Evolutionary conservation across 306 rosid species (phyloP), one percentile per base, ranked within the genome.

Genomic region (Fragaria nilgerrensis): DNA sequence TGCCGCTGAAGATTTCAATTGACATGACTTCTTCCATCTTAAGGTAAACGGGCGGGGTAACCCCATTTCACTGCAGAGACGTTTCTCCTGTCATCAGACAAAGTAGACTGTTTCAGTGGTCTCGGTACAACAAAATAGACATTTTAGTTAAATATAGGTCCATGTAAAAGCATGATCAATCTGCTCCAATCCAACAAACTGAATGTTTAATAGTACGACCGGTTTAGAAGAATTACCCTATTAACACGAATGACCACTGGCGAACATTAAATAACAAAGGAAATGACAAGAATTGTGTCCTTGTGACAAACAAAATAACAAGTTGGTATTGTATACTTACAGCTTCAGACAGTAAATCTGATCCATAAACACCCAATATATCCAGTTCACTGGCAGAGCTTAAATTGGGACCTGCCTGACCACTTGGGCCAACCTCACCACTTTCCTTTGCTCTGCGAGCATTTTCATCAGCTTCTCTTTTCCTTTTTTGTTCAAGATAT

Each of bases 311-410:
- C 44, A 37, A 74, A 78, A 14, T 44, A 66, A 17, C 55, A 59
- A 69, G 63, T 55, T 19, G 63, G 71, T 71, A 76, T 66, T 22
- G 37, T n/a, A 66, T 9, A 83, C 96, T 92, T 85, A 95, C 98
- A 74, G 93, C 81, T 82, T 89, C 97, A 59, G 97, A 90, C 75
- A 95, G 96, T 69, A 92, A 75, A 85, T 92, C 97, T 20, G 89
- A 87, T 27, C 94, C 96, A 80, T 84, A 82, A 81, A 85, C 82
- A 82, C 96, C 92, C 41, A 85, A 59, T 13, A 75, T 73, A 82
- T 86, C 98, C 74, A 87, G 80, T 65, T 87, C 91, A 75, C 84
- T 82, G 75, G 78, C 80, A 66, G 95, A 86, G 84, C 86, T 87
- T 19, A 87, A 69, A 83, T 85, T 90, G 65, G 91, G 84, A 86